A percentile compares a stretch with the other conserved stretches of the same genome.
phyloP scores from a whole-genome alignment of 2,329 filamentous ascomycete genomes.

The Colletotrichum sp. region DNA sequence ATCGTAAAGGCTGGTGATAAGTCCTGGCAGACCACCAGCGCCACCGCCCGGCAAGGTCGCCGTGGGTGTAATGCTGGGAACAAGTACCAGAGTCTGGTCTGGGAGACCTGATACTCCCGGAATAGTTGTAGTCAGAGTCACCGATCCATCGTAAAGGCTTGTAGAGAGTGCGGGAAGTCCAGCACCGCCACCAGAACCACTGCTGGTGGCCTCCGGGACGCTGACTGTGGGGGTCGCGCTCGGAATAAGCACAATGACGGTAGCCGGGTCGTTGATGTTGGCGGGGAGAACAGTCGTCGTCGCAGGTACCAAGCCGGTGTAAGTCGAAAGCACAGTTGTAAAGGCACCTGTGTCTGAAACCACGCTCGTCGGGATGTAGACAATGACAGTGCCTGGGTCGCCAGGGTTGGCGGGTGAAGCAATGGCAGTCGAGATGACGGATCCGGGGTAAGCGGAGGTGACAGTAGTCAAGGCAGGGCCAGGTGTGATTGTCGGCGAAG shows the following conservation, averaged over 20 bases:
- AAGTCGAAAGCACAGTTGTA: conserved; percentile 7
- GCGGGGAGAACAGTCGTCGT: conserved; percentile 9
- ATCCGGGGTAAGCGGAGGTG: conserved; percentile 4
- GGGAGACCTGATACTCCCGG: background rate
- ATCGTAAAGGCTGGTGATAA: background rate
- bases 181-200: background rate
- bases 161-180: background rate
- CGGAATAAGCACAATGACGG: conserved; percentile 6
- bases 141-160: background rate
- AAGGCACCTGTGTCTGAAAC: background rate
- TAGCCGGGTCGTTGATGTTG: conserved; percentile 1
- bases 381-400: conserved; percentile 8
- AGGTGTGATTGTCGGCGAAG: background rate
- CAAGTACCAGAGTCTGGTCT: background rate
- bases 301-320: background rate
- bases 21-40: background rate
- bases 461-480: background rate
- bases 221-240: background rate
- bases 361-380: background rate
- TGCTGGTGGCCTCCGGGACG: background rate
- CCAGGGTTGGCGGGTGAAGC: conserved; percentile 9
- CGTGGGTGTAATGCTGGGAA: background rate
- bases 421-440: background rate
- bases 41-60: background rate
- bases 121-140: background rate